Conservation (phyloP, 2,329 filamentous ascomycete genomes). For the Calonectria pseudoreteaudii region DNA sequence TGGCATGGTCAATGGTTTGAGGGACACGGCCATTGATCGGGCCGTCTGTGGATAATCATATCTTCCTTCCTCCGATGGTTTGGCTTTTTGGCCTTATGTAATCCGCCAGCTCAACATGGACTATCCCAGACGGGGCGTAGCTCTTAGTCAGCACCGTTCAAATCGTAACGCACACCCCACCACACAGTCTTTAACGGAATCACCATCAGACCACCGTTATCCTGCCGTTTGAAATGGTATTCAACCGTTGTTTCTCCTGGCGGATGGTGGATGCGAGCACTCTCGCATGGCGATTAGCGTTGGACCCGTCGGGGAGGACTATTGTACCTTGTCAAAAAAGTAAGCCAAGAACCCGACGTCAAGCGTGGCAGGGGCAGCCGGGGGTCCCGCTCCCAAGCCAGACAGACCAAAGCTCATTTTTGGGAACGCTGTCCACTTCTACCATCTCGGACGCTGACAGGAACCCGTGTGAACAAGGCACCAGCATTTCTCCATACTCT, state of each 20-base stretch:
- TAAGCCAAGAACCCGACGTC: conserved; percentile 20
- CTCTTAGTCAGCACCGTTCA: neutral
- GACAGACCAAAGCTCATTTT: conserved; percentile 23
- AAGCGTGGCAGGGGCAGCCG: conserved; percentile 4
- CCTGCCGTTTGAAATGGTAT: conserved; percentile 15
- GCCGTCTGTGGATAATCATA: conserved; percentile 25
- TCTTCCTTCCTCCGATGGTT: conserved; percentile 20
- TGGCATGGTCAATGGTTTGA: conserved; percentile 6
- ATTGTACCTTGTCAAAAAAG: conserved; percentile 12
- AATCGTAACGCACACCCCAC: neutral
- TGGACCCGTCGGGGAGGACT: conserved; percentile 2
- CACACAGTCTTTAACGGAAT: neutral
- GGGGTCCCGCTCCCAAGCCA: conserved; percentile 19
- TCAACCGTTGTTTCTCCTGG: neutral
- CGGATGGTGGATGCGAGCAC: conserved; percentile 6
- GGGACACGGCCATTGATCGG: conserved; percentile 17
- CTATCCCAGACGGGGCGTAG: neutral
- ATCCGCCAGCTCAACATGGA: neutral
- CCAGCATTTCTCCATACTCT: conserved; percentile 21
- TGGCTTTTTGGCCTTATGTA: conserved; percentile 1
- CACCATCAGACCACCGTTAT: neutral
- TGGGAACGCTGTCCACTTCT: conserved; percentile 35
- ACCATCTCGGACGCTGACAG: conserved; percentile 20
- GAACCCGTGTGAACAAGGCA: conserved; percentile 22
- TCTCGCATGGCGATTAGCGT: neutral